Evolutionary conservation across 805 yeast species (phyloP).

Genomic region (Grigorovia transvaalensis): DNA sequence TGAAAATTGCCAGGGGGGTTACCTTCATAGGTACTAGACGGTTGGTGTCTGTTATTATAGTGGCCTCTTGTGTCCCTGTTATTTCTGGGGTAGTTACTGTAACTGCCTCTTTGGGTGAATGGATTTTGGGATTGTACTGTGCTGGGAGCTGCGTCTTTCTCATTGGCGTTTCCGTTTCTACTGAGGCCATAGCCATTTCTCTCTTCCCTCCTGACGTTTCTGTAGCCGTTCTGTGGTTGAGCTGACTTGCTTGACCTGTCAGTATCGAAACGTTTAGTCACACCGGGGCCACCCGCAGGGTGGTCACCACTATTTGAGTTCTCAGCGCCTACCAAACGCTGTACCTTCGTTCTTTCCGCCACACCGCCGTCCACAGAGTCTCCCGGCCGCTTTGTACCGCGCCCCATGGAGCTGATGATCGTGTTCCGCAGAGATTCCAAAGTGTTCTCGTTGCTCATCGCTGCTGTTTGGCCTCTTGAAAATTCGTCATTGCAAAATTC

Average conservation of each 20-base stretch:
- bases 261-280: background rate
- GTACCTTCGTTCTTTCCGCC: no score
- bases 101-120: background rate
- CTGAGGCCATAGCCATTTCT: background rate
- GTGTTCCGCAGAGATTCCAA: slow-evolving; percentile 20
- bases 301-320: slow-evolving; percentile 1
- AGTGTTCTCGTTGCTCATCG: slow-evolving; percentile 6
- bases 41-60: background rate
- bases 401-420: slow-evolving; percentile 21
- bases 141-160: background rate
- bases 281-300: background rate
- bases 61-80: background rate
- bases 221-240: background rate
- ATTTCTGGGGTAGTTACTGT: background rate
- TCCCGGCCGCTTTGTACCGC: background rate
- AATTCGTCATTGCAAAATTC: no score
- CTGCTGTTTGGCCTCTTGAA: background rate
- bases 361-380: background rate
- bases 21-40: background rate
- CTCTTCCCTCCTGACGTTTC: background rate
- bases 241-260: background rate
- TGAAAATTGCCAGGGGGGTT: background rate
- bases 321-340: background rate
- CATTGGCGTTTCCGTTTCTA: no score
- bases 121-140: background rate